Evolutionary conservation across 2,329 filamentous ascomycete species (phyloP).

Genomic region (Cladosporium austrohemisphaericum): DNA sequence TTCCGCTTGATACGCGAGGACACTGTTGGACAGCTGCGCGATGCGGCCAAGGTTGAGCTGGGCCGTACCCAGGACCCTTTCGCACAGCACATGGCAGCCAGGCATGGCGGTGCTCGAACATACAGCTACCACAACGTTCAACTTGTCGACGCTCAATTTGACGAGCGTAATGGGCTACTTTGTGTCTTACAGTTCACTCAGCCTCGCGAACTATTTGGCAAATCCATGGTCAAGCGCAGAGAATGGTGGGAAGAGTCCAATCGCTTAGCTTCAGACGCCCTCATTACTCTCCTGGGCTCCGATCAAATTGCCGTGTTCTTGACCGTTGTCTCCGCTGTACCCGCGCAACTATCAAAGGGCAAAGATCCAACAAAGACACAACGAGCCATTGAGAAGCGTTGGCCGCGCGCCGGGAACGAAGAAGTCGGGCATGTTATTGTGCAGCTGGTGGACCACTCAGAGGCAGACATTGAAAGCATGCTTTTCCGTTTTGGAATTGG

Average conservation of each 20-base stretch:
- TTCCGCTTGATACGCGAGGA: slow-evolving; percentile 57
- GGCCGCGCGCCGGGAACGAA: background rate
- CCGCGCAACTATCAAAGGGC: background rate
- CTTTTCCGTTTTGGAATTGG: background rate
- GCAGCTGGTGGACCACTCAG: slow-evolving; percentile 5
- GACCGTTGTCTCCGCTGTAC: slow-evolving; percentile 10
- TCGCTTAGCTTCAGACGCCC: slow-evolving; percentile 47
- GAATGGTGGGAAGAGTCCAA: slow-evolving; percentile 52
- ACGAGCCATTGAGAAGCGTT: background rate
- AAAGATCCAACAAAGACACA: background rate
- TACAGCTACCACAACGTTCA: slow-evolving; percentile 37
- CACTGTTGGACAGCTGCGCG: slow-evolving; percentile 51
- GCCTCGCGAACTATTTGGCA: slow-evolving; percentile 32
- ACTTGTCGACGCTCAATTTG: slow-evolving; percentile 35
- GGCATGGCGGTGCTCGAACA: slow-evolving; percentile 26
- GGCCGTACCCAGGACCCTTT: slow-evolving; percentile 26
- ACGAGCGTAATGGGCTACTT: slow-evolving; percentile 41
- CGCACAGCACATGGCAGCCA: slow-evolving; percentile 17
- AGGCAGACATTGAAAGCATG: slow-evolving; percentile 3
- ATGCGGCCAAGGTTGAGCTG: slow-evolving; percentile 44
- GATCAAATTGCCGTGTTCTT: slow-evolving; percentile 29
- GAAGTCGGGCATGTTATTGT: slow-evolving; percentile 3
- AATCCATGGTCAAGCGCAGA: slow-evolving; percentile 32
- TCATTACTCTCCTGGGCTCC: slow-evolving; percentile 49
- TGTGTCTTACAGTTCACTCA: slow-evolving; percentile 47